phyloP scores from a whole-genome alignment of 2,329 filamentous ascomycete genomes.

The Cladosporium sp. region DNA sequence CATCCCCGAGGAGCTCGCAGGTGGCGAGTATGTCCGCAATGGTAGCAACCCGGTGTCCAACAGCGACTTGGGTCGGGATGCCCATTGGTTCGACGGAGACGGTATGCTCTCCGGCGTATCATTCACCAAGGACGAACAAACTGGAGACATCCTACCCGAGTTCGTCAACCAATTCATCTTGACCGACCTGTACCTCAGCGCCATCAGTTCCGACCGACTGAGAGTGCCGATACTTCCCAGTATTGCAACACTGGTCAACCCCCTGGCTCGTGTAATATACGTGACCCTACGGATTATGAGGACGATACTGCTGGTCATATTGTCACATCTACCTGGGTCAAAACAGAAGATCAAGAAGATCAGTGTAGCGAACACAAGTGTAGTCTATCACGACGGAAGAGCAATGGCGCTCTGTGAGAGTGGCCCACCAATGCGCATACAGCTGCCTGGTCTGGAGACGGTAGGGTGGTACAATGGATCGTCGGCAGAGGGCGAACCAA shows the following conservation, averaged over 20 bases:
- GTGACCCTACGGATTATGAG: constrained; percentile 58
- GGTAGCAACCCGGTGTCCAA: constrained; percentile 69
- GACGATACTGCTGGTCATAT: constrained; percentile 58
- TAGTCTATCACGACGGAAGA: constrained; percentile 68
- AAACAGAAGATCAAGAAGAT: constrained; percentile 64
- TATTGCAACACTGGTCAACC: constrained; percentile 66
- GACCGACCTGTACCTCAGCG: constrained; percentile 66
- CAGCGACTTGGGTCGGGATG: constrained; percentile 61
- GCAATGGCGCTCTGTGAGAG: constrained; percentile 71
- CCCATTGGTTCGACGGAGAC: constrained; percentile 76
- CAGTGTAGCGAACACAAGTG: constrained; percentile 68
- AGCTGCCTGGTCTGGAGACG: constrained; percentile 65
- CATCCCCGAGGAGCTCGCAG: constrained; percentile 66
- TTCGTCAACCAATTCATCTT: constrained; percentile 71
- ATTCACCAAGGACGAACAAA: constrained; percentile 52
- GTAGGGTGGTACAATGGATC: constrained; percentile 70
- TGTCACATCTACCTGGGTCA: constrained; percentile 61
- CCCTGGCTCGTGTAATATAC: constrained; percentile 54
- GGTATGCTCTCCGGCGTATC: constrained; percentile 71
- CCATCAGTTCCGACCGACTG: constrained; percentile 50
- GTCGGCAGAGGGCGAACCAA: constrained; percentile 56
- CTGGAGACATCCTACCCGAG: constrained; percentile 54
- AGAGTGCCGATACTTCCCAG: constrained; percentile 64
- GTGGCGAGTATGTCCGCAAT: constrained; percentile 72
- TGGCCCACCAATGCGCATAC: constrained; percentile 67